Evolutionary conservation across 768 basidiomycete species (phyloP), one percentile per base, ranked within the genome.

Genomic region (Daedaleopsis sinensis): DNA sequence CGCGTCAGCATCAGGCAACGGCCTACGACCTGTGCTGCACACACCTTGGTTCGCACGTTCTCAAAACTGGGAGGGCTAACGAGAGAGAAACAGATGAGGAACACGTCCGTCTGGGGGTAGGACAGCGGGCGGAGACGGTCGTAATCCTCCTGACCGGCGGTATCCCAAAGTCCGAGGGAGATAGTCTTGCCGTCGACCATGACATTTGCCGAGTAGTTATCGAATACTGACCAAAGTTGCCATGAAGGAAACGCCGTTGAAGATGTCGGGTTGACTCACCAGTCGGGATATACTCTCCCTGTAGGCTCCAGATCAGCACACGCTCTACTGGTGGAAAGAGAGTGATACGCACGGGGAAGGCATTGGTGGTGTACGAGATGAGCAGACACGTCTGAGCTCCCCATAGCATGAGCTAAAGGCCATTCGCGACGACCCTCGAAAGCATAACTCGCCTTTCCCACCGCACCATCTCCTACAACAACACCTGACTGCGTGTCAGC

Each of bases 91-190:
- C 97, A 99, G 74, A 99, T 96, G 78, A 99, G 82, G 81, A 99
- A 99, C 61, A 99, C 95, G 75, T 99, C 96, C 46, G 97, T 98
- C 78, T 98, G 97, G 24, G 97, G 97, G 79, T 99, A 99, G 65
- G 94, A 96, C 69, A 99, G 84, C 54, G 97, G 97, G 68, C 97
- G 89, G 68, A 99, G 90, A 47, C 97, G 90, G 79, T 96, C 94
- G 74, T 96, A 99, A 80, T 99, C 96, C 77, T 99, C 97, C 78
- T 99, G 97, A 67, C 97, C 97, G 38, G 97, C 97, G n/a, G 97
- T 99, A 84, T 99, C 97, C 97, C 97, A 99, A 58, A 99, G 82
- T 52, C 96, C 96, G 58, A 98, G 87, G 62, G 94, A 97, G 72
- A 98, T 96, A 55, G 97, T 97, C 82, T 96, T 96, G 68, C 94